Evolutionary conservation across 2,329 filamentous ascomycete species (phyloP), one percentile per base, ranked within the genome.

Genomic region (Aspergillus sp.): DNA sequence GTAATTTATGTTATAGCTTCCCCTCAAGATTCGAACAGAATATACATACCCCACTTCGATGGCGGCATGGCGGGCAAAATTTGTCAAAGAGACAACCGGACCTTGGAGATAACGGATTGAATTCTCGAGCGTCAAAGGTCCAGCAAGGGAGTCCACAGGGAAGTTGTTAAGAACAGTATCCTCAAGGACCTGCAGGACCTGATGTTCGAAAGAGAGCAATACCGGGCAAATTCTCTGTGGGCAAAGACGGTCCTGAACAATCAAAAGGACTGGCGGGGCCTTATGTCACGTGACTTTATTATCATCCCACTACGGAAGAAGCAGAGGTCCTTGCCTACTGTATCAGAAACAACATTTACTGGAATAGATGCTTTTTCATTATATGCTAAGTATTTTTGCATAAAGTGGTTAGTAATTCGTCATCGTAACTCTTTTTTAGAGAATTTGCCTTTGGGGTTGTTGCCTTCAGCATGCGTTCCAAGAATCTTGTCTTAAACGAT

Each of bases 11-110:
- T 19, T 19, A 19, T 19, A 19, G 19, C 19, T 19, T 19, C 19
- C 19, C 19, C 19, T 19, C 19, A 28, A 26, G 5, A 39, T 28
- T 19, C 8, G 36, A 26, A 28, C 4, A 28, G 12, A 26, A 19
- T 26, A 51, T 50, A 71, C 70, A 57, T 71, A 73, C 71, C 71
- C 71, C 71, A 73, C 69, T 73, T 73, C 48, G 70, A 67, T 57
- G 71, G 70, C 53, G 71, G 61, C 71, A 73, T 73, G 53, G 53
- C 60, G 57, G 48, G 45, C 44, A 32, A 54, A 56, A 51, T 49
- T 50, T 48, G 36, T 27, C 36, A 42, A 38, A 42, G 33, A 35
- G 35, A 53, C 40, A 44, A 43, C 44, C 42, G 33, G 3, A 32
- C 32, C 28, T 29, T 6, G 39, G 39, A 7, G 5, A 10, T 29